Conservation (phyloP, 306 rosid species). For the Gillenia trifoliata region DNA sequence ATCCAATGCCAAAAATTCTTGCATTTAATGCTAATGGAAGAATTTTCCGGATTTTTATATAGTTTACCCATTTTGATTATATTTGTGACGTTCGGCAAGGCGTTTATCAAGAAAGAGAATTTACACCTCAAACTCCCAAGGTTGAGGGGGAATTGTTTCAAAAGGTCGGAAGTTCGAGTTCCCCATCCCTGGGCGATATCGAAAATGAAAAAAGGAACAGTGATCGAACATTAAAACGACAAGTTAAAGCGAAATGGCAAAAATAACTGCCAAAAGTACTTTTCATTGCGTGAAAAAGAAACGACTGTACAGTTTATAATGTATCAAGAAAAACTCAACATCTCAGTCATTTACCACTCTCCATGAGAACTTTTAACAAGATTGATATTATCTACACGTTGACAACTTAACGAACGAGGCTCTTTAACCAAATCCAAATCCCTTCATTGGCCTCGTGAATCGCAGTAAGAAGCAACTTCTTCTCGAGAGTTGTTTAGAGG, state of each 20-base stretch:
- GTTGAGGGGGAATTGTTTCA: too few relatives aligned
- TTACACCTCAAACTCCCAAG: too few relatives aligned
- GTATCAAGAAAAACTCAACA: slow-evolving; percentile 39
- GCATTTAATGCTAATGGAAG: too few relatives aligned
- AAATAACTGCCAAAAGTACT: slow-evolving; percentile 76
- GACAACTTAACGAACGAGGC: background rate
- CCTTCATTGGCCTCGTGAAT: slow-evolving; percentile 96
- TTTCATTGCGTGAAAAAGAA: slow-evolving; percentile 50
- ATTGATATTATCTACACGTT: slow-evolving; percentile 43
- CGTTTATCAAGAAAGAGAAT: too few relatives aligned
- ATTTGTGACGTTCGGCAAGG: too few relatives aligned
- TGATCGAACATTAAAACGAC: background rate
- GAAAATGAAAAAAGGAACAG: too few relatives aligned
- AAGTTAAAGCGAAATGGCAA: slow-evolving; percentile 12
- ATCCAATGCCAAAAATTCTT: too few relatives aligned
- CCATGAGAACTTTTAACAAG: slow-evolving; percentile 36
- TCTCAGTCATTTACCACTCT: slow-evolving; percentile 39
- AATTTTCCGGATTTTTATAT: too few relatives aligned
- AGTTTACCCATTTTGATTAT: too few relatives aligned
- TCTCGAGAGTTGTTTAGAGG: slow-evolving; percentile 84
- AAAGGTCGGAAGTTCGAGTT: too few relatives aligned
- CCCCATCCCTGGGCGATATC: too few relatives aligned
- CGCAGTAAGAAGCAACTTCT: slow-evolving; percentile 81
- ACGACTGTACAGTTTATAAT: slow-evolving; percentile 73
- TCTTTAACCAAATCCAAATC: slow-evolving; percentile 84